phyloP scores from a whole-genome alignment of 768 basidiomycete species.

The Sarcomyxa edulis region DNA sequence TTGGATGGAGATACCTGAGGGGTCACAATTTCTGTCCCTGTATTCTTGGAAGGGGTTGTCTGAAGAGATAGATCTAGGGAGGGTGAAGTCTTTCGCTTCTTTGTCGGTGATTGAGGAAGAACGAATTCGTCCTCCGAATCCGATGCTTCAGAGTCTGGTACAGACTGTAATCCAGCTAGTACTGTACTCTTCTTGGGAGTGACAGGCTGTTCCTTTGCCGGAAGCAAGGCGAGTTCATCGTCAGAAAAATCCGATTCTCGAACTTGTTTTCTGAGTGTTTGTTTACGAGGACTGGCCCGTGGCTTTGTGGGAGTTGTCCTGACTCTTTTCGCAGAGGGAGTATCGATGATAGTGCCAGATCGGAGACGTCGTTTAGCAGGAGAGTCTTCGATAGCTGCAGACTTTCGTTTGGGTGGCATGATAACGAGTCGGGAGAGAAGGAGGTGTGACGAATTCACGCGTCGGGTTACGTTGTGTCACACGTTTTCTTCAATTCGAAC shows the following conservation, averaged over 20 bases:
- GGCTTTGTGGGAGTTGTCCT: neutral
- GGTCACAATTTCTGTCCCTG: no score
- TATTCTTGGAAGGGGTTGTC: no score
- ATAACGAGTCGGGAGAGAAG: conserved; percentile 2
- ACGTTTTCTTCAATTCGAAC: conserved; percentile 4
- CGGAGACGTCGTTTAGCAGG: conserved; percentile 28
- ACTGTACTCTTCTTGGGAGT: neutral
- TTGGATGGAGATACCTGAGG: conserved; percentile 1
- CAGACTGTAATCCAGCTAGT: neutral
- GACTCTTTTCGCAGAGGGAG: no score
- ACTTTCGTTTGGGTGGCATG: conserved; percentile 45
- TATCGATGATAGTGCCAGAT: conserved; percentile 9
- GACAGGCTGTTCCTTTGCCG: neutral
- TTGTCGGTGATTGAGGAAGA: conserved; percentile 17
- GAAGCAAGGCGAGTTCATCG: neutral
- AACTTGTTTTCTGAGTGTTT: conserved; percentile 2
- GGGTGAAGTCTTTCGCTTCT: no score
- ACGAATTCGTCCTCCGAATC: conserved; percentile 17
- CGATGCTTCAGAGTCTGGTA: neutral
- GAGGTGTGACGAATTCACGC: conserved; percentile 6
- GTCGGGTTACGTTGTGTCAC: conserved; percentile 23
- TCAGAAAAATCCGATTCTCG: neutral
- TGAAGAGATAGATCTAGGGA: no score
- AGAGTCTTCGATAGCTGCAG: conserved; percentile 11
- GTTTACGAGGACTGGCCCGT: neutral